Conservation (phyloP, 2,329 filamentous ascomycete genomes). For the Ophiocordyceps camponoti-leonardi region DNA sequence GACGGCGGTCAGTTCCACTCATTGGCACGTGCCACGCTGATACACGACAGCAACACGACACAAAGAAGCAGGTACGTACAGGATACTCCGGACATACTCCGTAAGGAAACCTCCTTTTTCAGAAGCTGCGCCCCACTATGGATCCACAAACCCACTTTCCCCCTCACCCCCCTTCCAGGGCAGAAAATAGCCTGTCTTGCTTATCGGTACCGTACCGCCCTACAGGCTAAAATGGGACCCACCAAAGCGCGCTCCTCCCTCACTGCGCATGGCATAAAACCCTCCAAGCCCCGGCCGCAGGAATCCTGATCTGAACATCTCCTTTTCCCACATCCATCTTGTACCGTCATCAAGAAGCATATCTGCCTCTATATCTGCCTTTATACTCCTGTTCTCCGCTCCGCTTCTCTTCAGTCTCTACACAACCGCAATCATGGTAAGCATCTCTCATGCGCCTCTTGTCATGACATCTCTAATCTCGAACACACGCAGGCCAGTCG, state of each 20-base stretch:
- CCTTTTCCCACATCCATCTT: neutral
- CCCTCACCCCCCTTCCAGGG: neutral
- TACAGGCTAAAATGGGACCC: no score
- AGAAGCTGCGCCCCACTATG: neutral
- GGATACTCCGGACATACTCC: no score
- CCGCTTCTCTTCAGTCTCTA: neutral
- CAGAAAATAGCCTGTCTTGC: neutral
- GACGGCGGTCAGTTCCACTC: no score
- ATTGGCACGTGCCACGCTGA: neutral
- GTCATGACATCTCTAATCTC: neutral
- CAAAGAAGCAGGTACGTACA: no score
- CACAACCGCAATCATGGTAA: constrained; percentile 7
- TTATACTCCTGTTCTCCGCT: neutral
- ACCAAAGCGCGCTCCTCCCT: neutral
- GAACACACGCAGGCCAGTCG: constrained; percentile 8
- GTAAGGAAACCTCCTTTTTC: no score
- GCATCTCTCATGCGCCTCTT: neutral
- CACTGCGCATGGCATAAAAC: neutral
- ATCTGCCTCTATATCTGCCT: neutral
- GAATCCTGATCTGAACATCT: neutral
- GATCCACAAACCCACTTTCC: neutral
- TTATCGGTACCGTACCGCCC: neutral
- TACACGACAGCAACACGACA: no score
- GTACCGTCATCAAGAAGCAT: neutral
- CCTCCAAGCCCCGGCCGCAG: neutral